These are phyloP conservation scores for Quercus parvula DNA, from an alignment of 306 rosid genomes.

Conservation along the genomic window DNA sequence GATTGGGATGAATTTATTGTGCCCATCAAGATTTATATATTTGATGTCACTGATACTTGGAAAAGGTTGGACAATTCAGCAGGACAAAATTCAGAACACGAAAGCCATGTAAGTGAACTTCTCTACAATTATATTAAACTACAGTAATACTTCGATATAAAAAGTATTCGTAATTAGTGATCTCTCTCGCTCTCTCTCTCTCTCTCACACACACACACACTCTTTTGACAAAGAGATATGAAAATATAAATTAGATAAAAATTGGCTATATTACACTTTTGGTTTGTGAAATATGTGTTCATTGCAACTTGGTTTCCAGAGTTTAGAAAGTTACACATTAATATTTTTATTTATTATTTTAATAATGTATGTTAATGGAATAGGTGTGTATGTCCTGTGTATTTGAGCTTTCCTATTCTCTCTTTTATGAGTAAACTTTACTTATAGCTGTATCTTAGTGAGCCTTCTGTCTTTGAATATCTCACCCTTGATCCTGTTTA, in stretches of 20 bases:
- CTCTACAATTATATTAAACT: not conserved
- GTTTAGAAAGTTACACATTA: too few species aligned
- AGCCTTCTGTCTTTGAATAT: not conserved
- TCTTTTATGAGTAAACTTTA: not conserved
- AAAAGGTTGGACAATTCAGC: constrained; percentile 15
- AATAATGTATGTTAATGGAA: too few species aligned
- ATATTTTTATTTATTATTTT: too few species aligned
- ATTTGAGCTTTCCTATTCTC: not conserved
- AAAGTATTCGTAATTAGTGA: too few species aligned
- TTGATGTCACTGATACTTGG: constrained; percentile 63
- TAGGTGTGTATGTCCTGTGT: not conserved
- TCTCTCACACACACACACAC: too few species aligned
- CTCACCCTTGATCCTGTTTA: too few species aligned
- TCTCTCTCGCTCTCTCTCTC: too few species aligned
- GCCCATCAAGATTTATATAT: constrained; percentile 61
- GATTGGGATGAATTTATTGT: constrained; percentile 60
- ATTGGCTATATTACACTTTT: too few species aligned
- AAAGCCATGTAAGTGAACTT: constrained; percentile 44
- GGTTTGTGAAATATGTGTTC: too few species aligned
- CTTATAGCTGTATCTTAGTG: not conserved
- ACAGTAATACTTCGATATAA: not conserved
- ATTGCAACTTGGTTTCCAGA: too few species aligned
- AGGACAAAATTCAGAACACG: constrained; percentile 20
- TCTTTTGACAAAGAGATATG: too few species aligned
- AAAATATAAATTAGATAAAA: too few species aligned